Conservation (phyloP, 2,329 filamentous ascomycete species). For the Monosporascus ibericus region DNA sequence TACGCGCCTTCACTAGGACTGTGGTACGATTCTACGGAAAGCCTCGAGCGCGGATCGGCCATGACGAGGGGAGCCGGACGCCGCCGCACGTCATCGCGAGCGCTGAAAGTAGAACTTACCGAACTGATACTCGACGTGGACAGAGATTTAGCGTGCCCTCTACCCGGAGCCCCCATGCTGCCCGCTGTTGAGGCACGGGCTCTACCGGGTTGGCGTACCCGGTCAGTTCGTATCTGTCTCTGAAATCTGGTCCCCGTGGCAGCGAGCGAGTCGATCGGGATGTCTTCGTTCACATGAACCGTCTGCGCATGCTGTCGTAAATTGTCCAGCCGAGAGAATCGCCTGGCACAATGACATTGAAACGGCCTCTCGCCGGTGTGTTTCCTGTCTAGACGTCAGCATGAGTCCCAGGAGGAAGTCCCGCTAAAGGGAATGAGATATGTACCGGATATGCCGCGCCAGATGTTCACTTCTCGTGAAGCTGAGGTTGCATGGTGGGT, state of each 20-base stretch:
- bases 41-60: conserved; percentile 63
- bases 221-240: conserved; percentile 81
- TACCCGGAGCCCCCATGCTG: conserved; percentile 61
- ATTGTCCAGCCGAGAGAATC: conserved; percentile 93
- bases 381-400: conserved; percentile 55
- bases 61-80: conserved; percentile 79
- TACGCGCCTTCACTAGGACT: conserved; percentile 59
- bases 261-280: conserved; percentile 86
- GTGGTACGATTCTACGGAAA: conserved; percentile 64
- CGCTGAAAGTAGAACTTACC: conserved; percentile 58
- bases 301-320: conserved; percentile 95
- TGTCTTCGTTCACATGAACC: conserved; percentile 95
- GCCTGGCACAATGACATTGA: conserved; percentile 87
- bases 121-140: conserved; percentile 82
- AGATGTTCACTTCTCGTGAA: conserved; percentile 96
- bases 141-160: conserved; percentile 79
- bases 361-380: conserved; percentile 97
- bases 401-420: conserved; percentile 2
- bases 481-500: conserved; percentile 86
- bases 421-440: conserved; percentile 4
- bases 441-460: conserved; percentile 84
- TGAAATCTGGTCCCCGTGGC: conserved; percentile 90
- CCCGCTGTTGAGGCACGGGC: conserved; percentile 73
- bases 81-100: conserved; percentile 61
- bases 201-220: conserved; percentile 68